These are phyloP conservation scores for Angophora floribunda DNA, from an alignment of 345 rosid species.

Conservation along the genomic window DNA sequence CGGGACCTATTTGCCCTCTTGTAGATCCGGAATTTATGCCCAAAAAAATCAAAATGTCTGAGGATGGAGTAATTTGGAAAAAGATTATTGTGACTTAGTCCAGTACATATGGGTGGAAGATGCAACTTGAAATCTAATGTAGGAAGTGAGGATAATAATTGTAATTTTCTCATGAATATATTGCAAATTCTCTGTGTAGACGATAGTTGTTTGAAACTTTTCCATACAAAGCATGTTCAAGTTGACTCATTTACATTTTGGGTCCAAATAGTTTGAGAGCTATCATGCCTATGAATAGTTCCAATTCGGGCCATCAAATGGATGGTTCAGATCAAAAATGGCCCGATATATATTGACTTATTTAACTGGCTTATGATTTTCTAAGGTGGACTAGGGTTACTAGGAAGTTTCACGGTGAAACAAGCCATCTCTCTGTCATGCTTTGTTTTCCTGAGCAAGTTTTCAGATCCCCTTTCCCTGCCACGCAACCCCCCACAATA, in stretches of 20 bases:
- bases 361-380: no score
- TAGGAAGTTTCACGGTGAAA: no score
- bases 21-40: neutral
- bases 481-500: no score
- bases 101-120: rapidly evolving
- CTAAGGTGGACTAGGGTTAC: no score
- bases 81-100: neutral
- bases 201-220: neutral
- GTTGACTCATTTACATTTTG: neutral
- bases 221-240: neutral
- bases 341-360: no score
- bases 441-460: no score
- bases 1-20: neutral
- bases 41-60: rapidly evolving
- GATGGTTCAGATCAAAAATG: no score
- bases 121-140: neutral
- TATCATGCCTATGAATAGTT: neutral
- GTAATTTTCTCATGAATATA: neutral
- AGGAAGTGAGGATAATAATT: neutral
- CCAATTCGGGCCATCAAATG: neutral
- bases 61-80: neutral
- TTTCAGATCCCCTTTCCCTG: no score
- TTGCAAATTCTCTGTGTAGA: no score
- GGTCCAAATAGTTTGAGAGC: neutral
- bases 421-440: no score